Base-by-base conservation (phyloP, 495 filamentous ascomycete species). In the Aspergillus egyptiacus region DNA sequence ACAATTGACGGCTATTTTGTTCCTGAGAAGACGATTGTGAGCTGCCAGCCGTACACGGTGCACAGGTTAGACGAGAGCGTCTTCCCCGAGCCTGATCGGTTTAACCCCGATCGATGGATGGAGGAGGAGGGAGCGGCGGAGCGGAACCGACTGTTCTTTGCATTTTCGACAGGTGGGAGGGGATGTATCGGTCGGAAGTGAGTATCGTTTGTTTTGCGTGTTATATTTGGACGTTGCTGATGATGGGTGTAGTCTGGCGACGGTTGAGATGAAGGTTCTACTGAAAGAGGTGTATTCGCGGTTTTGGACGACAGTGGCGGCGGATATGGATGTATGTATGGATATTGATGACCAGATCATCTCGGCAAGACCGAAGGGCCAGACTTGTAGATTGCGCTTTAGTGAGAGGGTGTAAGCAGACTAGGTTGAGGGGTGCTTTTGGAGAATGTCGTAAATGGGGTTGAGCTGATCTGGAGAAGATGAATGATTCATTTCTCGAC, bases 71-170 rank as follows among this genome's bases (percentile, higher is more conserved):
- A 83, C 50, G 56, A 68, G 19, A 55, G 57, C 6, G 78, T 82
- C 2, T 84, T 81, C 43, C 71, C 75, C 0, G 61, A 80, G 0
- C 75, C 78, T 0, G 70, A 81, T 23, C 36, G 49, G 11, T 85
- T 85, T 51, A 60, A 65, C 25, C 83, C 84, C 6, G 82, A 85
- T 45, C 68, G 84, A 33, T 87, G 84, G 84, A 58, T 86, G 34
- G 72, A 73, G 6, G 57, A 61, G 18, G 51, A 74, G 17, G 78
- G 74, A 1, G 43, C 55, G 10, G 56, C 44, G 6, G 70, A 76
- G 25, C 39, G 64, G 6, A 69, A 71, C 37, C 61, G 71, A n/a
- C 47, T 69, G 31, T 71, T 70, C 44, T 73, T 71, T 55, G 69
- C 73, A 1, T 77, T 76, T 55, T 57, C 61, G 27, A 53, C 64